Percentiles rank a stretch among this genome's conserved stretches.
These are phyloP conservation scores for Ceratocystis cubensis DNA, from an alignment of 2,329 filamentous ascomycete genomes.

Conservation along the genomic window DNA sequence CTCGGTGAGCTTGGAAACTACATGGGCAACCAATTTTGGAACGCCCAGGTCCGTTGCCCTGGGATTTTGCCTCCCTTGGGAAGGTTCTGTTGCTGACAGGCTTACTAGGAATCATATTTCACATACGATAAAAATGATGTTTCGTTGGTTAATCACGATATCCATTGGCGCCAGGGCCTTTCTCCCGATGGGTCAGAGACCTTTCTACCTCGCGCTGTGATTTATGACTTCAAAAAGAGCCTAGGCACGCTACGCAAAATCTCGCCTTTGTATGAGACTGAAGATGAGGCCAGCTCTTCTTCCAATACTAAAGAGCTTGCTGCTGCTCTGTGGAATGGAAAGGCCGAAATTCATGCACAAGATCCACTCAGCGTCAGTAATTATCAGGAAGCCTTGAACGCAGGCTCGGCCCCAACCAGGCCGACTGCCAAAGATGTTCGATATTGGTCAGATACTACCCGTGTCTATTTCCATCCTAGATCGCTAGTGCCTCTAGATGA, in stretches of 20 bases:
- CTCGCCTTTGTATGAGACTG: slow-evolving; percentile 62
- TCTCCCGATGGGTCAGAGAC: slow-evolving; percentile 79
- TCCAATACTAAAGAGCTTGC: not conserved
- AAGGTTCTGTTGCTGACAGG: not conserved
- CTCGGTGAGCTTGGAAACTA: slow-evolving; percentile 90
- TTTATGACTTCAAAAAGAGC: slow-evolving; percentile 89
- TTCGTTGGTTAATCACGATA: slow-evolving; percentile 37
- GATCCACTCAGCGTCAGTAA: slow-evolving; percentile 51
- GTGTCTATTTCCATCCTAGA: slow-evolving; percentile 80
- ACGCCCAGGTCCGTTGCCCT: slow-evolving; percentile 55
- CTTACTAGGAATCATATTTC: slow-evolving; percentile 79
- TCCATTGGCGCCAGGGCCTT: slow-evolving; percentile 77
- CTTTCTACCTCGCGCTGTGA: slow-evolving; percentile 77
- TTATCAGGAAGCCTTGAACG: slow-evolving; percentile 70
- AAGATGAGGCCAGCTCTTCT: slow-evolving; percentile 20
- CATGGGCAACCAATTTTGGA: slow-evolving; percentile 94
- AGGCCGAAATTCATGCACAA: slow-evolving; percentile 30
- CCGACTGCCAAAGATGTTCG: slow-evolving; percentile 62
- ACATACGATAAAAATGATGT: slow-evolving; percentile 53
- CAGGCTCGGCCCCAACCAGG: slow-evolving; percentile 49
- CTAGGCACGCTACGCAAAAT: slow-evolving; percentile 81
- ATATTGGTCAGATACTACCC: slow-evolving; percentile 94
- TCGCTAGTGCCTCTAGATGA: slow-evolving; percentile 81
- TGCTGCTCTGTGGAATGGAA: slow-evolving; percentile 6
- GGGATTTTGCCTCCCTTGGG: not conserved